A percentile compares a stretch with the other conserved stretches of the same genome.
Conservation (phyloP, 2,329 filamentous ascomycete genomes). For the Paecilomyces sp. region DNA sequence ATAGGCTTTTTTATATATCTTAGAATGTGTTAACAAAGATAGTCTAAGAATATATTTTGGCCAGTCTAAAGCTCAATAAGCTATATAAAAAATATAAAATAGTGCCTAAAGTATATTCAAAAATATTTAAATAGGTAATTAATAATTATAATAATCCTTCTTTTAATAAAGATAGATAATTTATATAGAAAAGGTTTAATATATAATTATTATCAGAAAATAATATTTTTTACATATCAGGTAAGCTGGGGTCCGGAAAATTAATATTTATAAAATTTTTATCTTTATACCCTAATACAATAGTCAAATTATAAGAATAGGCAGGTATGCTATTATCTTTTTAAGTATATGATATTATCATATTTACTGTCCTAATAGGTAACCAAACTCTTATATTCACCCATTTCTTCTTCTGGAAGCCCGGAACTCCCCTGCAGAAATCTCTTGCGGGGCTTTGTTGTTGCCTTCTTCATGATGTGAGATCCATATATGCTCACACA, state of each 20-base stretch:
- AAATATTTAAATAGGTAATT: not conserved
- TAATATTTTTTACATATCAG: not conserved
- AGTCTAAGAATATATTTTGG: not conserved
- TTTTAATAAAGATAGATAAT: not conserved
- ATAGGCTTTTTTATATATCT: not conserved
- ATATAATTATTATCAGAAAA: not conserved
- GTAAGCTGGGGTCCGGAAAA: not conserved
- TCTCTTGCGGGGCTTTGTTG: constrained; percentile 4
- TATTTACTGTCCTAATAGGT: not conserved
- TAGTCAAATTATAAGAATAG: not conserved
- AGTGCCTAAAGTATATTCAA: not conserved
- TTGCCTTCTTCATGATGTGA: constrained; percentile 1
- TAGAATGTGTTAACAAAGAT: not conserved
- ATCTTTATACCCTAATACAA: not conserved
- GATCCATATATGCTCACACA: too few relatives aligned
- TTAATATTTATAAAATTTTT: not conserved
- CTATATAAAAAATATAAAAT: not conserved
- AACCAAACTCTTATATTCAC: constrained; percentile 1
- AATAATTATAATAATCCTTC: not conserved
- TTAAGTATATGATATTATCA: not conserved
- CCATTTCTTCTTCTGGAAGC: constrained; percentile 8
- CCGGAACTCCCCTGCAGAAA: constrained; percentile 1
- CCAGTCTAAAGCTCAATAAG: not conserved
- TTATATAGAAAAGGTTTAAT: not conserved
- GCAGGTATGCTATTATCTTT: not conserved